Percentiles rank a stretch among this genome's conserved stretches.
Evolutionary conservation across 2,329 filamentous ascomycete genomes (phyloP).

Genomic region (Teratosphaeriaceae sp.): DNA sequence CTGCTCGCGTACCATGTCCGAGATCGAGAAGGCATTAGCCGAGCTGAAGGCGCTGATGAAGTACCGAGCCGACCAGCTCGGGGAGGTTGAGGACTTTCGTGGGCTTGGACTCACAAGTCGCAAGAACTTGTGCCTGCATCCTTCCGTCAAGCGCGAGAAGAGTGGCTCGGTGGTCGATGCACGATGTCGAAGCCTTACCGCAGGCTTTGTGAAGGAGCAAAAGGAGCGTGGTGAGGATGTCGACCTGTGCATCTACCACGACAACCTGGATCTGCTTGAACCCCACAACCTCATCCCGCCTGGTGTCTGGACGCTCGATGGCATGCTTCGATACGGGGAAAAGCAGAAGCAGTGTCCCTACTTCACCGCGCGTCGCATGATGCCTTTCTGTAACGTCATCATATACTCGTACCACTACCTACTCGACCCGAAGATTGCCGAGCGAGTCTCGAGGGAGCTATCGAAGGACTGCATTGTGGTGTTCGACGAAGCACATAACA

Average conservation of each 20-base stretch:
- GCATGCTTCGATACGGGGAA: slow-evolving; percentile 81
- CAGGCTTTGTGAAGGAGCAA: slow-evolving; percentile 95
- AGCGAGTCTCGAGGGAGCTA: slow-evolving; percentile 87
- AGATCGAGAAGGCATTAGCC: slow-evolving; percentile 94
- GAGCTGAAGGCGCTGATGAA: slow-evolving; percentile 93
- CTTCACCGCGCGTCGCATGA: slow-evolving; percentile 94
- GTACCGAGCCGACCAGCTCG: slow-evolving; percentile 83
- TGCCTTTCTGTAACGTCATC: slow-evolving; percentile 99
- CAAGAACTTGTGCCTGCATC: slow-evolving; percentile 95
- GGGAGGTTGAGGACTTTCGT: slow-evolving; percentile 84
- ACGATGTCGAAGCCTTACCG: slow-evolving; percentile 89
- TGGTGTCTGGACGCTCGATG: slow-evolving; percentile 93
- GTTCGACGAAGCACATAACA: slow-evolving; percentile 98
- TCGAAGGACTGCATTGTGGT: slow-evolving; percentile 98
- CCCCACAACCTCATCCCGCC: slow-evolving; percentile 91
- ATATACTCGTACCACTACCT: slow-evolving; percentile 99
- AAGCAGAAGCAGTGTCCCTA: slow-evolving; percentile 96
- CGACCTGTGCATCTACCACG: slow-evolving; percentile 91
- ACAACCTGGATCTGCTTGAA: slow-evolving; percentile 94
- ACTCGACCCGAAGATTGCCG: slow-evolving; percentile 94
- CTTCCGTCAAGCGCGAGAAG: slow-evolving; percentile 92
- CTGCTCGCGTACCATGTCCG: slow-evolving; percentile 98
- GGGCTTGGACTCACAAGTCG: slow-evolving; percentile 89
- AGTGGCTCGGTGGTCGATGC: slow-evolving; percentile 91
- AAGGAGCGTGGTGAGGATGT: slow-evolving; percentile 93